phyloP scores from a whole-genome alignment of 208 protist genomes.

The Crithidia thermophila region DNA sequence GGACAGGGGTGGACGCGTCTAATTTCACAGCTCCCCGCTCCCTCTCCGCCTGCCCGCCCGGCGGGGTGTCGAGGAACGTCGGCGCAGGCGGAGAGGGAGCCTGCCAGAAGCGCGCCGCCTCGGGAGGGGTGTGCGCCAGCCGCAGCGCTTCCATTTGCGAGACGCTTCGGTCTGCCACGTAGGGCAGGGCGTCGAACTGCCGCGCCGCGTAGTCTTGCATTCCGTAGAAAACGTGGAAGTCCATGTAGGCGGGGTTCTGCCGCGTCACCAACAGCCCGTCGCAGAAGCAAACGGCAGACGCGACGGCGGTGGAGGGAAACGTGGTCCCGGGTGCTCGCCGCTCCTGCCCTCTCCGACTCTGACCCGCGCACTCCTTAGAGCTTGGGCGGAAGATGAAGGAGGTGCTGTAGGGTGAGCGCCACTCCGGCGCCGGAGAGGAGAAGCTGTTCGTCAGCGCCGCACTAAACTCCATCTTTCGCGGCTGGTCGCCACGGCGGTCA shows the following conservation, averaged over 20 bases:
- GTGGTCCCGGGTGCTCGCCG: background rate
- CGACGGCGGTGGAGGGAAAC: background rate
- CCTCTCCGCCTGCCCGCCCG: too few species aligned
- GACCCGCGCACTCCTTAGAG: constrained; percentile 22
- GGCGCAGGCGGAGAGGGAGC: too few species aligned
- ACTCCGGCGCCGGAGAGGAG: constrained; percentile 22
- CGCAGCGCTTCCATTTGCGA: constrained; percentile 25
- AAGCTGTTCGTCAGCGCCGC: constrained; percentile 32
- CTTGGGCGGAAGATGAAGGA: constrained; percentile 28
- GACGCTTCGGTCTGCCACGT: constrained; percentile 14
- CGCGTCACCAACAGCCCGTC: constrained; percentile 28
- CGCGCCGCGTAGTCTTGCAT: constrained; percentile 32
- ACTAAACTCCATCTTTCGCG: constrained; percentile 26
- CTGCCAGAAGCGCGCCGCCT: constrained; percentile 11
- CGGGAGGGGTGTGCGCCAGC: constrained; percentile 4
- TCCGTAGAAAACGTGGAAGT: constrained; percentile 18
- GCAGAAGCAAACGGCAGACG: constrained; percentile 29
- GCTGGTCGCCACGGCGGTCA: constrained; percentile 19
- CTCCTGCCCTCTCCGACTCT: background rate
- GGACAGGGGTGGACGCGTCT: background rate
- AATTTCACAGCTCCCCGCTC: too few species aligned
- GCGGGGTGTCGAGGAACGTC: too few species aligned
- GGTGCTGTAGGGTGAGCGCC: constrained; percentile 27
- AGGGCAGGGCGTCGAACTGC: constrained; percentile 23
- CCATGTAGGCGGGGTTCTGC: constrained; percentile 16